Percentiles rank a stretch among this genome's conserved stretches.
phyloP scores from a whole-genome alignment of 441 rosid genomes.

The Pelargonium australe region DNA sequence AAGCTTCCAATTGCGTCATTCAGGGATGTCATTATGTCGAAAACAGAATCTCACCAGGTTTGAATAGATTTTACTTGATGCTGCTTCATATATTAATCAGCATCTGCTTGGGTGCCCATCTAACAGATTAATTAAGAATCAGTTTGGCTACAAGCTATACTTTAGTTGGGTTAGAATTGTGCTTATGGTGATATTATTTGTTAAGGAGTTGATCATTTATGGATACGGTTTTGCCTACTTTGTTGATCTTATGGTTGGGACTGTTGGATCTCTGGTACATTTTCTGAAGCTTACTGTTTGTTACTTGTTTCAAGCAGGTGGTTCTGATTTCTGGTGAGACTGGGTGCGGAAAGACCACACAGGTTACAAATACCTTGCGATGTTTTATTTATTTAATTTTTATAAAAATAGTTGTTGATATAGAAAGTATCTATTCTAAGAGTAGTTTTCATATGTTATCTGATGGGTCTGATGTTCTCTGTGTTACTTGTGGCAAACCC shows the following conservation, averaged over 20 bases:
- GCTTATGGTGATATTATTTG: neutral
- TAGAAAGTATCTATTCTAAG: neutral
- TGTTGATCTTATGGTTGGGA: neutral
- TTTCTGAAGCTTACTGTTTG: neutral
- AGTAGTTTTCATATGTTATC: neutral
- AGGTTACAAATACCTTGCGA: neutral
- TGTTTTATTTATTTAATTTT: neutral
- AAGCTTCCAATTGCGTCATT: constrained; percentile 5
- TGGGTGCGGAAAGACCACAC: constrained; percentile 4
- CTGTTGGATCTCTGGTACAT: neutral
- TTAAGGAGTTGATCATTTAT: neutral
- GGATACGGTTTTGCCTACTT: neutral
- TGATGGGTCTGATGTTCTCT: neutral
- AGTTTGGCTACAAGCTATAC: neutral
- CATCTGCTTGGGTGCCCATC: neutral
- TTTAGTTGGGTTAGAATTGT: neutral
- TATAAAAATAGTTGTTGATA: too few relatives aligned
- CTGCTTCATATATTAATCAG: neutral
- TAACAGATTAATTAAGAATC: neutral
- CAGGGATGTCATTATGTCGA: neutral
- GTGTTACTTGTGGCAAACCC: neutral
- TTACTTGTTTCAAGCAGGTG: neutral
- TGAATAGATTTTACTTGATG: neutral
- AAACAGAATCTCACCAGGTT: neutral
- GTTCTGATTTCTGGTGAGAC: constrained; percentile 8